phyloP scores from a whole-genome alignment of 257 asterid species.

The Vinca minor region DNA sequence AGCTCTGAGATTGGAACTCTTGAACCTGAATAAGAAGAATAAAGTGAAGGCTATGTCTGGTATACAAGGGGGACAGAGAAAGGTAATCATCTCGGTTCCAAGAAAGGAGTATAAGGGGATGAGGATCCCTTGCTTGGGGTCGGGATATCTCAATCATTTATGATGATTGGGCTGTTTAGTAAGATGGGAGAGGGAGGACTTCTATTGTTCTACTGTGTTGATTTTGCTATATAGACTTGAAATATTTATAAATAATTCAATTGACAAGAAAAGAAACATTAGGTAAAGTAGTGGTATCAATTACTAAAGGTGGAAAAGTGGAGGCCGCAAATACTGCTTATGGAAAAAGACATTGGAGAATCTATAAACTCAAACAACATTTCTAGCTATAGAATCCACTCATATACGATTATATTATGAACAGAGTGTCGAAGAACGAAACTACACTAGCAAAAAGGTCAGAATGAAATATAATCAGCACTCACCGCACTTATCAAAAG shows the following conservation, averaged over 20 bases:
- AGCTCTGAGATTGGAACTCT: conserved; percentile 53
- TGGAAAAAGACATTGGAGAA: not conserved
- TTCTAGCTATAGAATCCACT: not conserved
- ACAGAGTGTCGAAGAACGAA: too few relatives aligned
- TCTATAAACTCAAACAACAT: not conserved
- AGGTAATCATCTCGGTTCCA: not conserved
- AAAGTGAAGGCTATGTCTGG: not conserved
- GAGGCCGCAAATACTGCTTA: not conserved
- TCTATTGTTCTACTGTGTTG: not conserved
- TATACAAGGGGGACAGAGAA: not conserved
- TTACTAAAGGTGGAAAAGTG: not conserved
- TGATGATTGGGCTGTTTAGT: not conserved
- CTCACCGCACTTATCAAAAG: conserved; percentile 86
- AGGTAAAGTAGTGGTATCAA: not conserved
- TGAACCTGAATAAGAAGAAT: conserved; percentile 48
- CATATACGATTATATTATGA: not conserved
- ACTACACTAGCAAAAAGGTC: conserved; percentile 3
- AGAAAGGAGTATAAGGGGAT: not conserved
- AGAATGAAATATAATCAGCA: conserved; percentile 13
- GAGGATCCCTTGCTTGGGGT: not conserved
- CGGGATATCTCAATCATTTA: not conserved
- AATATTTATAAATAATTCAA: not conserved
- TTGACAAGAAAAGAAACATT: not conserved
- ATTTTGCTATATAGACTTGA: not conserved
- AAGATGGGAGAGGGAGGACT: not conserved